Percentiles rank a stretch among this genome's conserved stretches.
These are phyloP conservation scores for Umbelopsis sp. DNA, from an alignment of 192 early-diverging fungal species.

Conservation along the genomic window DNA sequence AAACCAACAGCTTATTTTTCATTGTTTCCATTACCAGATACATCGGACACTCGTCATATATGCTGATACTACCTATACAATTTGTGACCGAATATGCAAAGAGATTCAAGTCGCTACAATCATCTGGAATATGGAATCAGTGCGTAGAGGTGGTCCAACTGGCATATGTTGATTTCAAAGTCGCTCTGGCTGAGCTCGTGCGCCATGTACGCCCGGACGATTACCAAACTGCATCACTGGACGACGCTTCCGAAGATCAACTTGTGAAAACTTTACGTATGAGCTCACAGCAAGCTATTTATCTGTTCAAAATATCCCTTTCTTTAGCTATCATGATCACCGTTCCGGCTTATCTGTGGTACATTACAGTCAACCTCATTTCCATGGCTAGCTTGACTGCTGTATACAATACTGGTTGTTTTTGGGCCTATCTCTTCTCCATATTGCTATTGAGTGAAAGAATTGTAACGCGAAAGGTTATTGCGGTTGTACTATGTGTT, in stretches of 20 bases:
- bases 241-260: slow-evolving; percentile 5
- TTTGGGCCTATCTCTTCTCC: slow-evolving; percentile 85
- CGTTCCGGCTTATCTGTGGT: slow-evolving; percentile 78
- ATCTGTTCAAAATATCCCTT: slow-evolving; percentile 35
- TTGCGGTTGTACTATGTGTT: slow-evolving; percentile 66
- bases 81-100: slow-evolving; percentile 27
- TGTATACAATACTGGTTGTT: slow-evolving; percentile 81
- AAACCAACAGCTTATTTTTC: neutral
- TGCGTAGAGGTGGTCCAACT: neutral
- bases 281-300: neutral
- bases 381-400: slow-evolving; percentile 81
- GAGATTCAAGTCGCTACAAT: neutral
- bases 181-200: neutral
- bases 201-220: slow-evolving; percentile 12
- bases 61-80: slow-evolving; percentile 43
- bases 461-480: slow-evolving; percentile 58
- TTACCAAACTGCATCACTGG: slow-evolving; percentile 6
- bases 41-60: slow-evolving; percentile 43
- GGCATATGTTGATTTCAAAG: slow-evolving; percentile 8
- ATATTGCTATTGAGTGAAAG: slow-evolving; percentile 68
- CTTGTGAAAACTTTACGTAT: neutral
- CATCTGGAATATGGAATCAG: neutral
- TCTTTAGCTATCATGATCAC: slow-evolving; percentile 62
- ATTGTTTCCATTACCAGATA: slow-evolving; percentile 27
- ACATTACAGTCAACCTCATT: slow-evolving; percentile 68